phyloP scores from a whole-genome alignment of 768 basidiomycete genomes.

The Lentinus tigrinus region DNA sequence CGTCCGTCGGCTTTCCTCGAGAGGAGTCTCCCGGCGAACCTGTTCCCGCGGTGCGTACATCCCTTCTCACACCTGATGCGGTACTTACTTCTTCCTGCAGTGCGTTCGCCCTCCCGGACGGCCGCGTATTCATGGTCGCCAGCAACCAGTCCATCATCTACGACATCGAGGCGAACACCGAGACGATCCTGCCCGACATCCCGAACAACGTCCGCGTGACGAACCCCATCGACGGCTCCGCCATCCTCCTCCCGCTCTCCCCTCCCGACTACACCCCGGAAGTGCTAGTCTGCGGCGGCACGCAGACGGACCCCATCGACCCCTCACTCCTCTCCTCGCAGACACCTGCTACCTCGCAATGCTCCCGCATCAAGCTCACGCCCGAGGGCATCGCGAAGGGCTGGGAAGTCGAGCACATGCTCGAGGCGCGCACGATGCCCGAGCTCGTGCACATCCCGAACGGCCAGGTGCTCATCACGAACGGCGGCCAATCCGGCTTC shows the following conservation, averaged over 20 bases:
- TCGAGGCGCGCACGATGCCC: slow-evolving; percentile 70
- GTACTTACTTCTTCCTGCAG: slow-evolving; percentile 67
- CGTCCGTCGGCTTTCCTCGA: slow-evolving; percentile 31
- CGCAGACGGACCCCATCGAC: slow-evolving; percentile 56
- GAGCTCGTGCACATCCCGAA: slow-evolving; percentile 82
- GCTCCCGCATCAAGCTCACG: slow-evolving; percentile 65
- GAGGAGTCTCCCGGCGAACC: slow-evolving; percentile 24
- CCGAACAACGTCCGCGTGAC: slow-evolving; percentile 83
- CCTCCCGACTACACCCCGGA: slow-evolving; percentile 64
- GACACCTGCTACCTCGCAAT: slow-evolving; percentile 70
- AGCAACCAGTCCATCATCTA: slow-evolving; percentile 80
- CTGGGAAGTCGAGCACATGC: slow-evolving; percentile 79
- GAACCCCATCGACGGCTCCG: slow-evolving; percentile 81
- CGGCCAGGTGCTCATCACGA: slow-evolving; percentile 71
- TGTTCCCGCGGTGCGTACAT: slow-evolving; percentile 53
- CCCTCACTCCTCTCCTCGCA: slow-evolving; percentile 68
- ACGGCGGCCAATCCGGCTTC: slow-evolving; percentile 71
- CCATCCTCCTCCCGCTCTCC: slow-evolving; percentile 65
- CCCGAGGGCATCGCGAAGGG: slow-evolving; percentile 62
- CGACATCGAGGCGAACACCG: slow-evolving; percentile 65
- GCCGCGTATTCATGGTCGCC: slow-evolving; percentile 71
- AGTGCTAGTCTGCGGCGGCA: slow-evolving; percentile 77
- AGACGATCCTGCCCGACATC: slow-evolving; percentile 60
- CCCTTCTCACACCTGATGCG: slow-evolving; percentile 60
- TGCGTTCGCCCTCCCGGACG: slow-evolving; percentile 68